Conservation (phyloP, 2,329 filamentous ascomycete species). For the Emmonsiellopsis sp. region DNA sequence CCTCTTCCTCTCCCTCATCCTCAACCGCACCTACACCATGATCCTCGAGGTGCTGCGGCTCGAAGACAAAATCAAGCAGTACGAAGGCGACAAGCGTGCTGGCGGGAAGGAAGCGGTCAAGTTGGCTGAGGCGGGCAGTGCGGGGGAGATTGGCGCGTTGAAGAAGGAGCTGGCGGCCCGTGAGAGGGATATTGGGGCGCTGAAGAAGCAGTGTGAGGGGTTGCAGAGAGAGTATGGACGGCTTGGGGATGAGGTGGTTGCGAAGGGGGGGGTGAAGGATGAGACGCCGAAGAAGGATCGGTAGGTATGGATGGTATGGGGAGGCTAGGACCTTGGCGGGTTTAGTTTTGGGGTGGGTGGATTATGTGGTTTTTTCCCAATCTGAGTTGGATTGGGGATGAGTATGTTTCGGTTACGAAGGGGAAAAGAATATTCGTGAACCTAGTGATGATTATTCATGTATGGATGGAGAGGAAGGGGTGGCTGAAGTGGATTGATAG, state of each 20-base stretch:
- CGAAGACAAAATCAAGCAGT: constrained; percentile 80
- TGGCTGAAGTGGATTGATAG: too few species aligned
- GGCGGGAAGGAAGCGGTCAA: constrained; percentile 62
- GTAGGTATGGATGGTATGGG: constrained; percentile 24
- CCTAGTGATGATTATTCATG: too few species aligned
- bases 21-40: constrained; percentile 96
- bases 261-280: constrained; percentile 23
- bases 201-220: constrained; percentile 88
- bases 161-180: constrained; percentile 61
- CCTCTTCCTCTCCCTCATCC: constrained; percentile 94
- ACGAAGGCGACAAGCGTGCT: constrained; percentile 57
- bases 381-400: too few species aligned
- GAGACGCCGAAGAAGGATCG: constrained; percentile 47
- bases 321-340: not conserved
- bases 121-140: constrained; percentile 61
- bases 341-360: not conserved
- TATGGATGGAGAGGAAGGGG: too few species aligned
- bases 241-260: constrained; percentile 66
- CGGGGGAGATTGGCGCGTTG: constrained; percentile 69
- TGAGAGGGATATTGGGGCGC: constrained; percentile 71
- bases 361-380: too few species aligned
- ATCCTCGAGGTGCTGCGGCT: constrained; percentile 86
- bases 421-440: too few species aligned
- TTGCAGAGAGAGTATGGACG: constrained; percentile 78
- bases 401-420: too few species aligned